A percentile compares a stretch with the other conserved stretches of the same genome.
These are phyloP conservation scores for Mallotus nudiflorus DNA, from an alignment of 345 rosid genomes.

Conservation along the genomic window DNA sequence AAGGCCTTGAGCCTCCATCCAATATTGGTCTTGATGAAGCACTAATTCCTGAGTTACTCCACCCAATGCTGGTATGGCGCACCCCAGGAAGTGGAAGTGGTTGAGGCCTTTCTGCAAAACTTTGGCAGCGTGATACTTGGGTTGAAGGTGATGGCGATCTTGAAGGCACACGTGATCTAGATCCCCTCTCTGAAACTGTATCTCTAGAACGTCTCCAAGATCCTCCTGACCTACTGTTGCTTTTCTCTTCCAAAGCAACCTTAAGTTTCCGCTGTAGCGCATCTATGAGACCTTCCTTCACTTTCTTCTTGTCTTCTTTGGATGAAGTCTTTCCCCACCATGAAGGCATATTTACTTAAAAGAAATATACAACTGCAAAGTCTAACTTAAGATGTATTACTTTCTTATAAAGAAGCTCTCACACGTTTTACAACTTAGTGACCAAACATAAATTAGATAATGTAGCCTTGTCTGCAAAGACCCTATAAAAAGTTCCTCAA, in stretches of 20 bases:
- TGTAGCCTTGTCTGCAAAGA: constrained; percentile 11
- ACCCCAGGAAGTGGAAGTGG: constrained; percentile 36
- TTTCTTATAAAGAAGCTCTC: constrained; percentile 21
- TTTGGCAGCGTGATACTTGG: constrained; percentile 32
- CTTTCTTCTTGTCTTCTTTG: constrained; percentile 34
- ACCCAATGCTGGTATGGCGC: constrained; percentile 9
- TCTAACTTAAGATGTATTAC: constrained; percentile 23
- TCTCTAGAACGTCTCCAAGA: constrained; percentile 15
- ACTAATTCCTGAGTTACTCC: constrained; percentile 24
- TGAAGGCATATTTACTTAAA: constrained; percentile 40
- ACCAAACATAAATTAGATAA: constrained; percentile 31
- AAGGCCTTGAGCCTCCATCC: constrained; percentile 14
- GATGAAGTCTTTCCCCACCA: constrained; percentile 25
- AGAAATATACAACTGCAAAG: constrained; percentile 4
- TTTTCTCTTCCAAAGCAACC: constrained; percentile 21
- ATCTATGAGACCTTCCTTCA: constrained; percentile 33
- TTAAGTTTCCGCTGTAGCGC: constrained; percentile 27
- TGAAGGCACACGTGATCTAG: constrained; percentile 28
- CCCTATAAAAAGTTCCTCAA: constrained; percentile 6
- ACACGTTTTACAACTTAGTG: constrained; percentile 24
- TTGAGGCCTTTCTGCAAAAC: constrained; percentile 35
- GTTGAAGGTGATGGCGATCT: constrained; percentile 30
- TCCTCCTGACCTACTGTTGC: constrained; percentile 19
- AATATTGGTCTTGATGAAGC: constrained; percentile 12
- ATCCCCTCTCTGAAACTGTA: constrained; percentile 21